Evolutionary conservation across 306 rosid species (phyloP).

Genomic region (Dalbergia cultrata): DNA sequence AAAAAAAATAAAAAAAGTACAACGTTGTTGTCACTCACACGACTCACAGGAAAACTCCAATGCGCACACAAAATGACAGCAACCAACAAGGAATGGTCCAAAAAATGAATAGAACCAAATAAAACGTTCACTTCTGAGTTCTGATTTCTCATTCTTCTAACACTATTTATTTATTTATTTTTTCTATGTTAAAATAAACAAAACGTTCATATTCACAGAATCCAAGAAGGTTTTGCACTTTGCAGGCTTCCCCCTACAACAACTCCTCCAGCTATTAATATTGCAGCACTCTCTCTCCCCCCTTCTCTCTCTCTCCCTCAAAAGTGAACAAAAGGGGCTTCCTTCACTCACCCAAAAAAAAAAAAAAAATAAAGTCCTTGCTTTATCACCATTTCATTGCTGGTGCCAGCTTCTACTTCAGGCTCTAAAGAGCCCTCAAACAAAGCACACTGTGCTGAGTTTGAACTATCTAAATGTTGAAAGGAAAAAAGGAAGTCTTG

Average conservation of each 20-base stretch:
- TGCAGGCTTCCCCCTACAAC: slow-evolving; percentile 44
- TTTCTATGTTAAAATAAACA: slow-evolving; percentile 40
- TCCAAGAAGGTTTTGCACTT: slow-evolving; percentile 58
- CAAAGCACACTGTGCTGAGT: slow-evolving; percentile 32
- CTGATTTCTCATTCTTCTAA: slow-evolving; percentile 47
- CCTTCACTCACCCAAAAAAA: slow-evolving; percentile 45
- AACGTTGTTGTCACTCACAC: slow-evolving; percentile 40
- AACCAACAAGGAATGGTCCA: slow-evolving; percentile 47
- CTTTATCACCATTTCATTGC: slow-evolving; percentile 53
- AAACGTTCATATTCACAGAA: slow-evolving; percentile 71
- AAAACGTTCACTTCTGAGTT: slow-evolving; percentile 64
- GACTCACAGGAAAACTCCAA: slow-evolving; percentile 42
- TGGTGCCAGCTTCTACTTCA: slow-evolving; percentile 40
- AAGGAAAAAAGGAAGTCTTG: slow-evolving; percentile 29
- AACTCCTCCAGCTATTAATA: slow-evolving; percentile 53
- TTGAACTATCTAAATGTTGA: slow-evolving; percentile 19
- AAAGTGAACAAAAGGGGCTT: slow-evolving; percentile 49
- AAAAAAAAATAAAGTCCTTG: slow-evolving; percentile 40
- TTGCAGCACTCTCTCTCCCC: slow-evolving; percentile 40
- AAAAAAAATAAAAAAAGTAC: slow-evolving; percentile 6
- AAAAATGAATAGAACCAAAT: slow-evolving; percentile 66
- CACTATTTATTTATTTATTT: neutral
- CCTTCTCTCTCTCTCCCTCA: slow-evolving; percentile 27
- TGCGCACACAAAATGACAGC: slow-evolving; percentile 38
- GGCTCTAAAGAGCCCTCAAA: slow-evolving; percentile 25